Percentiles rank a stretch among this genome's conserved stretches.
phyloP scores from a whole-genome alignment of 2,329 filamentous ascomycete species.

The Lasiodiplodia gonubiensis region DNA sequence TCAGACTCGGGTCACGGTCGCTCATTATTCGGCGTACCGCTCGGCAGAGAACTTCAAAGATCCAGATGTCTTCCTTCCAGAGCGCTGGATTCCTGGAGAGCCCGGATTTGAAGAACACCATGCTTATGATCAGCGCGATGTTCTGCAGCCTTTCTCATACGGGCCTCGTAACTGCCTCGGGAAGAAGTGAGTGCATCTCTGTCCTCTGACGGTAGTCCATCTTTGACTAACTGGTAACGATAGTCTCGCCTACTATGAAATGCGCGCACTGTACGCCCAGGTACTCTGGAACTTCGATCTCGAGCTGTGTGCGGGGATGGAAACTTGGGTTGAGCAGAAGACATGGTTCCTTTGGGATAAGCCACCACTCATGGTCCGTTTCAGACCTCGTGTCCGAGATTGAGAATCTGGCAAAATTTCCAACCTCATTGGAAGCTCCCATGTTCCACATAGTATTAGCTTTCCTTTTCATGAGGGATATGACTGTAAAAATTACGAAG shows the following conservation, averaged over 20 bases:
- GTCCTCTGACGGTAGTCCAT: neutral
- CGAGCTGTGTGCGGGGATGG: conserved; percentile 41
- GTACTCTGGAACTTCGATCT: conserved; percentile 48
- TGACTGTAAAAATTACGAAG: no score
- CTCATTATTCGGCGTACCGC: conserved; percentile 25
- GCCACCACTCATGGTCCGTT: conserved; percentile 37
- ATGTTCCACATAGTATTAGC: no score
- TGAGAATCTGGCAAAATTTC: no score
- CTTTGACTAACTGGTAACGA: conserved; percentile 2
- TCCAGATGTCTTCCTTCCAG: conserved; percentile 46
- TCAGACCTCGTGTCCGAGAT: conserved; percentile 26
- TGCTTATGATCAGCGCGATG: conserved; percentile 41
- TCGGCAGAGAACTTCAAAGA: conserved; percentile 42
- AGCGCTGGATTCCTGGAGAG: conserved; percentile 48
- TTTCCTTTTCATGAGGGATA: no score
- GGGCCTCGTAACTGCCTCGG: conserved; percentile 49
- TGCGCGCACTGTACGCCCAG: conserved; percentile 48
- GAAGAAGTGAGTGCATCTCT: conserved; percentile 41
- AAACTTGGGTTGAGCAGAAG: conserved; percentile 39
- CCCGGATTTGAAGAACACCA: conserved; percentile 35
- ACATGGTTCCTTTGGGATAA: conserved; percentile 48
- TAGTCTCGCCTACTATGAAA: conserved; percentile 48
- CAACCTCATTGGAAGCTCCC: no score
- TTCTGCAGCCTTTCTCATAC: conserved; percentile 51
- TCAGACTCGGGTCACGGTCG: conserved; percentile 35